These are phyloP conservation scores for Pleurostoma richardsiae DNA, from an alignment of 2,329 filamentous ascomycete species.

Conservation along the genomic window DNA sequence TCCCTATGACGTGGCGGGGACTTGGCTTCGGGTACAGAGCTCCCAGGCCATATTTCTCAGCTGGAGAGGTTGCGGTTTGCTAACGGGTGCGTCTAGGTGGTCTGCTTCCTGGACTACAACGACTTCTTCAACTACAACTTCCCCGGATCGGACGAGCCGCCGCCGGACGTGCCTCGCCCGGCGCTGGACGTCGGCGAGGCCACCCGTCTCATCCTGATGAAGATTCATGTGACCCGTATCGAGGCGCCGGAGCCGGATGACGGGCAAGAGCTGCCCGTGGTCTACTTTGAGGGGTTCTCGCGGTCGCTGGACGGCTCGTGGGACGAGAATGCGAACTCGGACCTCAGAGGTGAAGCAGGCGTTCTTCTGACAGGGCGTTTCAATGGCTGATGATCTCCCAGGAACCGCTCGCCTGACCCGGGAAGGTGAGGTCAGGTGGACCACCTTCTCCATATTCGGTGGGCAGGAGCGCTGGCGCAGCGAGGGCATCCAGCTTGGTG, in stretches of 20 bases:
- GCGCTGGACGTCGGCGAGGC: conserved; percentile 61
- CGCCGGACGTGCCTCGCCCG: conserved; percentile 36
- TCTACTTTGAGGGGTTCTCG: conserved; percentile 62
- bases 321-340: conserved; percentile 65
- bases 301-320: conserved; percentile 57
- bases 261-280: conserved; percentile 54
- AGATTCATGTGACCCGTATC: conserved; percentile 56
- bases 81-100: conserved; percentile 20
- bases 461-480: conserved; percentile 71
- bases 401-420: conserved; percentile 61
- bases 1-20: conserved; percentile 66
- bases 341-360: conserved; percentile 49
- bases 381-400: conserved; percentile 17
- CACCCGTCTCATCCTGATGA: conserved; percentile 65
- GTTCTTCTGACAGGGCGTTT: conserved; percentile 4
- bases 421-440: conserved; percentile 72
- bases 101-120: conserved; percentile 59
- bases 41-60: neutral
- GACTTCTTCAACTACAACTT: conserved; percentile 74
- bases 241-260: conserved; percentile 54
- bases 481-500: conserved; percentile 71
- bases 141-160: conserved; percentile 31
- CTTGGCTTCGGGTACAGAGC: conserved; percentile 58
- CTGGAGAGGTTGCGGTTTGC: neutral
- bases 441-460: conserved; percentile 57